phyloP scores from a whole-genome alignment of 1,139 yeast species.

The Pichia norvegensis region DNA sequence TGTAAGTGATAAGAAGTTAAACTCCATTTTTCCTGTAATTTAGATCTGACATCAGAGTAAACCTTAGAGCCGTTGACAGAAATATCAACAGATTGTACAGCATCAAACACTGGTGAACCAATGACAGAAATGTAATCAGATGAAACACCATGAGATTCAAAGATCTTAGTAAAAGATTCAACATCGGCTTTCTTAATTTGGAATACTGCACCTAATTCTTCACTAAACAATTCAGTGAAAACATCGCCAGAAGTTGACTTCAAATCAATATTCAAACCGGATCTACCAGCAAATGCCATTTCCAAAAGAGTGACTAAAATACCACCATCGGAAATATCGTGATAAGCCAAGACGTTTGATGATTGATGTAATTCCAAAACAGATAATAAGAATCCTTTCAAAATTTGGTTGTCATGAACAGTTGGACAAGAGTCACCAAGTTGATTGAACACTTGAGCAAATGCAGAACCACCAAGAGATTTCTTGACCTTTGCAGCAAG shows the following conservation, averaged over 20 bases:
- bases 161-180: slow-evolving; percentile 46
- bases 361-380: slow-evolving; percentile 62
- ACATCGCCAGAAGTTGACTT: slow-evolving; percentile 28
- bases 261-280: slow-evolving; percentile 53
- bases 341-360: slow-evolving; percentile 76
- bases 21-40: slow-evolving; percentile 79
- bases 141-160: slow-evolving; percentile 52
- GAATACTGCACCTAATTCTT: slow-evolving; percentile 95
- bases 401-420: slow-evolving; percentile 57
- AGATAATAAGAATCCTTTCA: slow-evolving; percentile 65
- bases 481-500: slow-evolving; percentile 53
- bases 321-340: slow-evolving; percentile 98
- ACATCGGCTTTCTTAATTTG: slow-evolving; percentile 57
- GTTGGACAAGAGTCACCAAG: slow-evolving; percentile 81
- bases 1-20: slow-evolving; percentile 88
- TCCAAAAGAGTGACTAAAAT: slow-evolving; percentile 75
- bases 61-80: slow-evolving; percentile 40
- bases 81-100: slow-evolving; percentile 46
- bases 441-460: slow-evolving; percentile 87
- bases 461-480: slow-evolving; percentile 86
- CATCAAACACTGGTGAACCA: slow-evolving; percentile 53
- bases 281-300: slow-evolving; percentile 96
- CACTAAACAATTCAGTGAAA: slow-evolving; percentile 66
- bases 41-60: slow-evolving; percentile 52
- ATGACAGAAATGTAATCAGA: slow-evolving; percentile 49